These are phyloP conservation scores for Pugionium dolabratum DNA, from an alignment of 345 rosid species.

Conservation along the genomic window DNA sequence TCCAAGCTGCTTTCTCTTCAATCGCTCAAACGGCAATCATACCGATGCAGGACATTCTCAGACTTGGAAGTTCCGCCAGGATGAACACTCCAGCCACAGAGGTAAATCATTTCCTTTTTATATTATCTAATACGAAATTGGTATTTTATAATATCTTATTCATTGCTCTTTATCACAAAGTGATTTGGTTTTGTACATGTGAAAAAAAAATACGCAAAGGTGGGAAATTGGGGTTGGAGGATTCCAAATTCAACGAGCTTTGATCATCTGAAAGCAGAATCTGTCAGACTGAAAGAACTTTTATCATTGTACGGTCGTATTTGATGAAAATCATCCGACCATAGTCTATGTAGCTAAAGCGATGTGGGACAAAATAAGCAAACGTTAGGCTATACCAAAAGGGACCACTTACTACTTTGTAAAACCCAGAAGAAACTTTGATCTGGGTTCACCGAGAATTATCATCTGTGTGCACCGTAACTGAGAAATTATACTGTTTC, in stretches of 20 bases:
- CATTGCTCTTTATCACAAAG: no score
- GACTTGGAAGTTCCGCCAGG: constrained; percentile 77
- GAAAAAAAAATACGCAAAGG: constrained; percentile 36
- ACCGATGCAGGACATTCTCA: constrained; percentile 91
- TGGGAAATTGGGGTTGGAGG: constrained; percentile 96
- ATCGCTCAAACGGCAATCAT: constrained; percentile 73
- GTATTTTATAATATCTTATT: no score
- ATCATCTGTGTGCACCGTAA: no score
- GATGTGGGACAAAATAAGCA: no score
- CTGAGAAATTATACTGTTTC: no score
- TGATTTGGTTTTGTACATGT: neutral
- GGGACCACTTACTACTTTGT: neutral
- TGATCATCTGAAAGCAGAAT: constrained; percentile 59
- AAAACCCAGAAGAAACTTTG: no score
- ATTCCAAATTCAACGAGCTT: constrained; percentile 65
- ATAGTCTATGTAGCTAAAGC: no score
- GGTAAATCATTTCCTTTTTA: constrained; percentile 42
- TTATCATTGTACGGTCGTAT: constrained; percentile 66
- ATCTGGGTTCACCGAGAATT: no score
- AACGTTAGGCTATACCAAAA: no score
- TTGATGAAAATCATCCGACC: constrained; percentile 22
- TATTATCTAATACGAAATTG: neutral
- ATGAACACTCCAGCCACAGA: constrained; percentile 90
- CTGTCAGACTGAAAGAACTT: constrained; percentile 51
- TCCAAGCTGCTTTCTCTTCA: constrained; percentile 67